phyloP scores from a whole-genome alignment of 768 basidiomycete species.

The Rhizopogon vulgaris region DNA sequence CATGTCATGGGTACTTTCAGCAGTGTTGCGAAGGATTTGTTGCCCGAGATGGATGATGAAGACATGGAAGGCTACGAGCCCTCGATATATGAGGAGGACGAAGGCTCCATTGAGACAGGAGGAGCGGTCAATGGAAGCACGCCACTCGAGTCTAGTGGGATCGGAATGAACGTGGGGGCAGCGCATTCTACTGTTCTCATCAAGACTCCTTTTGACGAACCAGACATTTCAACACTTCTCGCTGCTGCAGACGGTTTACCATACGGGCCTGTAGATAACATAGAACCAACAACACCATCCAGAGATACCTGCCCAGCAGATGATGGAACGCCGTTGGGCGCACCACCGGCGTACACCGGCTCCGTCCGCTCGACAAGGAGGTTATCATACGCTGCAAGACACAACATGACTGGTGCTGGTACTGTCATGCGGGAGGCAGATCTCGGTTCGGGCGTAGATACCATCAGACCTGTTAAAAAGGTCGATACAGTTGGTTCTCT shows the following conservation, averaged over 20 bases:
- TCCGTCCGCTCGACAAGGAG: slow-evolving; percentile 59
- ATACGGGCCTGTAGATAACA: slow-evolving; percentile 35
- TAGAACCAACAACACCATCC: slow-evolving; percentile 31
- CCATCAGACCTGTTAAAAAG: slow-evolving; percentile 90
- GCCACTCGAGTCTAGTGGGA: slow-evolving; percentile 29
- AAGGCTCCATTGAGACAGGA: slow-evolving; percentile 54
- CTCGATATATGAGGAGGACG: slow-evolving; percentile 36
- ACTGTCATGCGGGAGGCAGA: slow-evolving; percentile 78
- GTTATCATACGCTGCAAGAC: slow-evolving; percentile 75
- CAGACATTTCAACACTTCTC: slow-evolving; percentile 36
- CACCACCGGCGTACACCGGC: slow-evolving; percentile 70
- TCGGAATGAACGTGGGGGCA: slow-evolving; percentile 49
- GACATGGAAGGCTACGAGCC: slow-evolving; percentile 37
- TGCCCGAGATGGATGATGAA: slow-evolving; percentile 54
- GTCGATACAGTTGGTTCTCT: slow-evolving; percentile 77
- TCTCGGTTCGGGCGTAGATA: slow-evolving; percentile 82
- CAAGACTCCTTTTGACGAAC: slow-evolving; percentile 35
- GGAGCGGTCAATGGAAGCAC: slow-evolving; percentile 65
- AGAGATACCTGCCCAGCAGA: slow-evolving; percentile 14
- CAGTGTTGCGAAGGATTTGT: slow-evolving; percentile 64
- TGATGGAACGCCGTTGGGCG: slow-evolving; percentile 38
- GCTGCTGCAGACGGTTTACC: slow-evolving; percentile 29
- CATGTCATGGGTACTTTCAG: slow-evolving; percentile 75
- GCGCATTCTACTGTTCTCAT: slow-evolving; percentile 72
- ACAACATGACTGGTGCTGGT: slow-evolving; percentile 53